A percentile compares a stretch with the other conserved stretches of the same genome.
These are phyloP conservation scores for Penicillium psychrofluorescens DNA, from an alignment of 495 filamentous ascomycete genomes.

Conservation along the genomic window DNA sequence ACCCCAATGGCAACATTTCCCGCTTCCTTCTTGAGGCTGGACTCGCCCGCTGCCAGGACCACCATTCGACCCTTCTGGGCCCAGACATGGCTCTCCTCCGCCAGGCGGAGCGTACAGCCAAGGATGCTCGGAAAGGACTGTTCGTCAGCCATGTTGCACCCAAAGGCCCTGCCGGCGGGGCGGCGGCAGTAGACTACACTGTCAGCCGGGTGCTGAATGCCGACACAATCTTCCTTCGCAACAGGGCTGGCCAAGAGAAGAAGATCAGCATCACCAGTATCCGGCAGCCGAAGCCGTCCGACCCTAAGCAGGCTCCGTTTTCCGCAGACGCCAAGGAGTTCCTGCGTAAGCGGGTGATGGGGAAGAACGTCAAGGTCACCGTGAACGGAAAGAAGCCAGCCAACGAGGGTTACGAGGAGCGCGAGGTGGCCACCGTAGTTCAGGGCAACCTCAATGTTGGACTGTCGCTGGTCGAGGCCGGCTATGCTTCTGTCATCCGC, in stretches of 20 bases:
- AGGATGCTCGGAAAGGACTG: slow-evolving; percentile 60
- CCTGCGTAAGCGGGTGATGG: slow-evolving; percentile 86
- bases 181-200: slow-evolving; percentile 63
- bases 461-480: slow-evolving; percentile 77
- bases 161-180: slow-evolving; percentile 30
- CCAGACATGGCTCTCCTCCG: slow-evolving; percentile 76
- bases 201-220: slow-evolving; percentile 82
- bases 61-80: slow-evolving; percentile 85
- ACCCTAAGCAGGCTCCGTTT: slow-evolving; percentile 78
- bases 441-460: slow-evolving; percentile 82
- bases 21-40: slow-evolving; percentile 81
- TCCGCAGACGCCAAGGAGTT: slow-evolving; percentile 93
- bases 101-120: slow-evolving; percentile 81
- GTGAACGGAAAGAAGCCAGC: slow-evolving; percentile 89
- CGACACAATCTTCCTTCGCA: slow-evolving; percentile 80
- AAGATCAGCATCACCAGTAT: slow-evolving; percentile 88
- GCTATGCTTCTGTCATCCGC: slow-evolving; percentile 86
- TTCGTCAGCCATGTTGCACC: slow-evolving; percentile 72
- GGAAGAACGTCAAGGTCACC: slow-evolving; percentile 82
- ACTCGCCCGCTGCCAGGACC: slow-evolving; percentile 85
- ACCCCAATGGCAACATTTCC: slow-evolving; percentile 87
- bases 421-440: slow-evolving; percentile 85
- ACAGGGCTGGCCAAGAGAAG: slow-evolving; percentile 77
- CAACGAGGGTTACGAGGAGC: slow-evolving; percentile 84
- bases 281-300: slow-evolving; percentile 78